Conservation (phyloP, 2,329 filamentous ascomycete genomes). For the Sporothrix humicola region DNA sequence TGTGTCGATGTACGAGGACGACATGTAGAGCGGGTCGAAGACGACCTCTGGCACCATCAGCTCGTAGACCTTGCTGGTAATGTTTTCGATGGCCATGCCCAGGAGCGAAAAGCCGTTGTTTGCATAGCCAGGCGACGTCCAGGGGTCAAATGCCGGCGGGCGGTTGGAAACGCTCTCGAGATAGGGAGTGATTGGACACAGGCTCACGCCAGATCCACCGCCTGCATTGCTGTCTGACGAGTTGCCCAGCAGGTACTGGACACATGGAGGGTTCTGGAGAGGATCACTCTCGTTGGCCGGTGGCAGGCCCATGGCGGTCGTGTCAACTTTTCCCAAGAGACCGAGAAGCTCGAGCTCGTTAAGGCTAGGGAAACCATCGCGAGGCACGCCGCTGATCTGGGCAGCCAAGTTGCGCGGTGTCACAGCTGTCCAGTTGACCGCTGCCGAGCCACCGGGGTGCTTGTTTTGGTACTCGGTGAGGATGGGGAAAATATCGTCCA, state of each 20-base stretch:
- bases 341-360: conserved; percentile 23
- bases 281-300: conserved; percentile 17
- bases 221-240: neutral
- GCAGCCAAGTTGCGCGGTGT: conserved; percentile 41
- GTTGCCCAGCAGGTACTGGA: neutral
- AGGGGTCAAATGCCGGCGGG: conserved; percentile 51
- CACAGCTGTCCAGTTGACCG: conserved; percentile 43
- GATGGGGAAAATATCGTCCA: conserved; percentile 30
- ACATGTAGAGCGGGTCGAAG: conserved; percentile 52
- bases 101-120: conserved; percentile 55
- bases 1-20: conserved; percentile 30
- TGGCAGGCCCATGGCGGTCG: conserved; percentile 31
- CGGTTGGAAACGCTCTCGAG: conserved; percentile 36
- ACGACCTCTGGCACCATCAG: conserved; percentile 51
- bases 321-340: neutral
- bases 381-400: conserved; percentile 40
- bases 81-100: conserved; percentile 52
- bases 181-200: conserved; percentile 17
- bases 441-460: conserved; percentile 34
- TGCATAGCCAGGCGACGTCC: conserved; percentile 55
- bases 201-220: neutral
- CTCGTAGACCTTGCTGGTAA: conserved; percentile 49
- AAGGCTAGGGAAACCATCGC: conserved; percentile 36
- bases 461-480: conserved; percentile 35
- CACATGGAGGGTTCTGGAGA: conserved; percentile 32